Conservation (phyloP, 129 eudicot genomes). For the Arctium minus region DNA sequence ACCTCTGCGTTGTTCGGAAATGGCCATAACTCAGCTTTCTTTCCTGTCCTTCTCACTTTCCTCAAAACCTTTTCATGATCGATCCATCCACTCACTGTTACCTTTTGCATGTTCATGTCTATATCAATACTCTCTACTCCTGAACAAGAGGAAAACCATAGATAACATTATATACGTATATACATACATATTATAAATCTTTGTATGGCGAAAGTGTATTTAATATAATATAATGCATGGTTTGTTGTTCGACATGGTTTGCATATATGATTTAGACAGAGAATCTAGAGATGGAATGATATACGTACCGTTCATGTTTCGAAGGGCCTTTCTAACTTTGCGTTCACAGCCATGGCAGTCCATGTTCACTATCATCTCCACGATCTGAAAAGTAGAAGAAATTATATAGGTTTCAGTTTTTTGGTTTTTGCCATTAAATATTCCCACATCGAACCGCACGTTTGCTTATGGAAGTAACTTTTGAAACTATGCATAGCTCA, state of each 20-base stretch:
- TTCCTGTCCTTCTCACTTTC: conserved; percentile 59
- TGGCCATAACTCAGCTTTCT: conserved; percentile 78
- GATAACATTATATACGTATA: neutral
- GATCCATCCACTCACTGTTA: conserved; percentile 68
- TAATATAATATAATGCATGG: neutral
- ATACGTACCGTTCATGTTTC: conserved; percentile 53
- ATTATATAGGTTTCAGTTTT: neutral
- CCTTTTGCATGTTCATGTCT: conserved; percentile 84
- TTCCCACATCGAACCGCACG: neutral
- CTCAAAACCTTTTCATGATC: conserved; percentile 60
- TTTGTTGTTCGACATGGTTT: neutral
- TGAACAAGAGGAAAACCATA: conserved; percentile 5
- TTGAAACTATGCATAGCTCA: neutral
- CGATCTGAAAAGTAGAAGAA: conserved; percentile 42
- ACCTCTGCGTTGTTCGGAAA: conserved; percentile 48
- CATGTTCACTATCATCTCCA: conserved; percentile 88
- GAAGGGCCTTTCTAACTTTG: conserved; percentile 66
- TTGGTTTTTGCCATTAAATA: neutral
- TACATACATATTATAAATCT: no score
- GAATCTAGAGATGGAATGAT: neutral
- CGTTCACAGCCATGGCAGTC: conserved; percentile 84
- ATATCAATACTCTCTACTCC: conserved; percentile 78
- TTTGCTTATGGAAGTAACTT: neutral
- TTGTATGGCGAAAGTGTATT: no score
- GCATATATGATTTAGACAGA: neutral